Conservation (phyloP, 2,329 filamentous ascomycete genomes). For the Ampelomyces quisqualis region DNA sequence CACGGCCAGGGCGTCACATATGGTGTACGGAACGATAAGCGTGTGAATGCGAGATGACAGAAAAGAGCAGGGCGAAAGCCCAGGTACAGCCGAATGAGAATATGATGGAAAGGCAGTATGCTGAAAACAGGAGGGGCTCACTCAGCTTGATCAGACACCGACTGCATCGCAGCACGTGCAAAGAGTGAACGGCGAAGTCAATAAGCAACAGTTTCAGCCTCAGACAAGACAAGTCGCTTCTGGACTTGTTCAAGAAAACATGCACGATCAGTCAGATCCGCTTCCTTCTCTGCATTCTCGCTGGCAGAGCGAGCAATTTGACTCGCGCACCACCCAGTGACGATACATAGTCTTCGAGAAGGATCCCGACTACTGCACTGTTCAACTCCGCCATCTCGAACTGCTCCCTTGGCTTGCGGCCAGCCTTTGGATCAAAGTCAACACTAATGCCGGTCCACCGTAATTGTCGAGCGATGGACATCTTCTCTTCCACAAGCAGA, state of each 20-base stretch:
- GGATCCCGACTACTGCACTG: conserved; percentile 69
- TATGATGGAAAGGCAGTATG: background rate
- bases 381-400: conserved; percentile 77
- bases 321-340: conserved; percentile 75
- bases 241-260: conserved; percentile 64
- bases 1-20: background rate
- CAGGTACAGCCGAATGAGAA: background rate
- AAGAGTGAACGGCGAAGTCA: background rate
- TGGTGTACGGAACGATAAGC: background rate
- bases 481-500: conserved; percentile 76
- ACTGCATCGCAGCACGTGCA: too few relatives aligned
- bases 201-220: conserved; percentile 3
- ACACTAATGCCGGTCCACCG: conserved; percentile 86
- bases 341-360: conserved; percentile 83
- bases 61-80: too few relatives aligned
- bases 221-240: conserved; percentile 13
- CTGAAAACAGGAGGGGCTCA: background rate
- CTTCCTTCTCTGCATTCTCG: conserved; percentile 66
- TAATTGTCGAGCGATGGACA: conserved; percentile 69
- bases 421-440: conserved; percentile 81
- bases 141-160: too few relatives aligned
- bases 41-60: too few relatives aligned
- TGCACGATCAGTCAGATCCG: conserved; percentile 64
- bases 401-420: conserved; percentile 78
- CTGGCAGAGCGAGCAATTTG: conserved; percentile 75